Percentiles rank a stretch among this genome's conserved stretches.
Evolutionary conservation across 257 asterid species (phyloP).

Genomic region (Penstemon barbatus): DNA sequence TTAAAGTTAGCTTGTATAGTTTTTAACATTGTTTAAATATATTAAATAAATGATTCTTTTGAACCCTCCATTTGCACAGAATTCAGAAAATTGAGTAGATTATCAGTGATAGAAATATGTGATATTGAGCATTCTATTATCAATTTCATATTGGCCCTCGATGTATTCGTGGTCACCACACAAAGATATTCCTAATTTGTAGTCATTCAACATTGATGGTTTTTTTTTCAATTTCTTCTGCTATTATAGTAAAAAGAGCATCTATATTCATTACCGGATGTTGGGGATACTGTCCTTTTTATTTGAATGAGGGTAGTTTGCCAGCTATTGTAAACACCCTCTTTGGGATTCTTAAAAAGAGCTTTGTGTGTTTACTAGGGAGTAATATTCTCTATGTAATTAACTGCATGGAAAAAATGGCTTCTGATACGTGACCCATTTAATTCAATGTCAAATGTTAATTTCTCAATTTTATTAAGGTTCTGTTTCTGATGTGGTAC

Average conservation of each 20-base stretch:
- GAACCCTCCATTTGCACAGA: conserved; percentile 16
- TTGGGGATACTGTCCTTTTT: no score
- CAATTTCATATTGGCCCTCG: neutral
- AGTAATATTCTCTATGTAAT: no score
- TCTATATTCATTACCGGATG: neutral
- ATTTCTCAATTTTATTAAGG: neutral
- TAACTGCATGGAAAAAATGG: neutral
- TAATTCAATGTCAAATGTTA: no score
- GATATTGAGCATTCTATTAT: neutral
- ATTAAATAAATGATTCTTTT: neutral
- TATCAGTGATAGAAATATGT: conserved; percentile 3
- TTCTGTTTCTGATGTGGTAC: conserved; percentile 8
- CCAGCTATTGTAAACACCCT: no score
- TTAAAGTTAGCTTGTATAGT: neutral
- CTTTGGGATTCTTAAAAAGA: no score
- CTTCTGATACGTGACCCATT: neutral
- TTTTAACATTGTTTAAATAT: conserved; percentile 9
- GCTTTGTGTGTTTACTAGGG: no score
- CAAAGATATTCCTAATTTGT: neutral
- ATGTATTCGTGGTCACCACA: neutral
- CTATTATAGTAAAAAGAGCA: conserved; percentile 1
- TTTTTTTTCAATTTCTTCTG: neutral
- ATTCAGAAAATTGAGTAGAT: conserved; percentile 13
- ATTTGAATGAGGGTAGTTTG: no score
- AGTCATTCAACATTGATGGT: neutral